Base-by-base conservation (phyloP, 192 early-diverging fungal species). In the Umbelopsis vinacea region DNA sequence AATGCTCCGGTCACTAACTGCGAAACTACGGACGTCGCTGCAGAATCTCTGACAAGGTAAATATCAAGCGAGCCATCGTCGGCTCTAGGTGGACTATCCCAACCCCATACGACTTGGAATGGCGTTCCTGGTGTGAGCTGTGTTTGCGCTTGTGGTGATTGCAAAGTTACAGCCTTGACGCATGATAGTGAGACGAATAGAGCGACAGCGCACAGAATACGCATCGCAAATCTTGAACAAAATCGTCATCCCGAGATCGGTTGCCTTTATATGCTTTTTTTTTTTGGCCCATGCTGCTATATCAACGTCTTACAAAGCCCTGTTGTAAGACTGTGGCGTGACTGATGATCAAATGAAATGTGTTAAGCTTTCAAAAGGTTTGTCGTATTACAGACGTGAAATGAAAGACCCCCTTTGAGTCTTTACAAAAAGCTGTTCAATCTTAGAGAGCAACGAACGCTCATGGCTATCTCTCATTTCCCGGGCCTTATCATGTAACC, bases 241-340 rank as follows among this genome's bases (percentile, higher is more conserved):
- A 50, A 15, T 19, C n/a, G 17, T 21, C 11, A 21, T 50, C n/a
- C 48, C 5, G 15, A 50, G 17, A 17, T 19, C 15, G 0, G 9
- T 17, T 50, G 9, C 15, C 48, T 50, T 50, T 50, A 50, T n/a
- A 50, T 50, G 48, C 7, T 21, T 50, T 50, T 17, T 17, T n/a
- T 21, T 21, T n/a, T 46, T 1, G 12, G 12, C 5, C 46, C 48
- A 50, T 50, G 48, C 5, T 50, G 17, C 8, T 43, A 11, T 50
- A 17, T 50, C 17, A 6, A 6, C 48, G 48, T 50, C 15, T n/a
- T 50, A 50, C 48, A 50, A 50, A 50, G 48, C 48, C 48, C 48
- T 50, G 48, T 50, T 50, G 48, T 50, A 50, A 50, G 17, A 50
- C 48, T 17, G 48, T 50, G 48, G 48, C 48, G 48, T 50, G 17